Conservation (phyloP, 805 yeast species). For the Hanseniaspora pseudoguilliermondii region DNA sequence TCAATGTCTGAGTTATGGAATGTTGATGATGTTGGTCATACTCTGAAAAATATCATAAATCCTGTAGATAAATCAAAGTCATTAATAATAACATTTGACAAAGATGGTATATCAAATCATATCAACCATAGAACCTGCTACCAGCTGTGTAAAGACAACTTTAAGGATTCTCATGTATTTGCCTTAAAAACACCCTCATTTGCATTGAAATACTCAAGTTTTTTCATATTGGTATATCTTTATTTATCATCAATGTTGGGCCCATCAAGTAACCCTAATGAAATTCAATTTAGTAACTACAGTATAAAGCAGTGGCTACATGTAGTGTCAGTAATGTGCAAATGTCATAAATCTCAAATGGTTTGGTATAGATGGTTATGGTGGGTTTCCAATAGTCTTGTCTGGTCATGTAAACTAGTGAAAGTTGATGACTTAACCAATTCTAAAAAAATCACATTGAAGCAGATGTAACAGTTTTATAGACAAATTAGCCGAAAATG, state of each 20-base stretch:
- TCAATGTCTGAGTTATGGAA: conserved; percentile 62
- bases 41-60: conserved; percentile 18
- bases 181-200: conserved; percentile 27
- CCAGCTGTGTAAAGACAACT: conserved; percentile 24
- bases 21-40: conserved; percentile 24
- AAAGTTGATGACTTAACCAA: background rate
- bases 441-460: no score
- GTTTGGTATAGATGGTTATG: conserved; percentile 91
- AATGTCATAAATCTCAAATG: conserved; percentile 67
- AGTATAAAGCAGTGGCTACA: background rate
- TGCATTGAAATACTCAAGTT: conserved; percentile 37
- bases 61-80: conserved; percentile 2
- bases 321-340: background rate
- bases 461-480: background rate
- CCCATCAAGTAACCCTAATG: conserved; percentile 26
- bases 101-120: conserved; percentile 69
- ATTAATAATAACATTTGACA: conserved; percentile 66
- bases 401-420: background rate
- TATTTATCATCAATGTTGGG: background rate
- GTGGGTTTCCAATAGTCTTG: conserved; percentile 37
- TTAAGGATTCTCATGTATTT: conserved; percentile 16
- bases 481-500: no score
- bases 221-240: conserved; percentile 15
- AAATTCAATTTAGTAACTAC: background rate
- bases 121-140: conserved; percentile 67